Conservation (phyloP, 208 protist genomes). For the Leishmania amazonensis region DNA sequence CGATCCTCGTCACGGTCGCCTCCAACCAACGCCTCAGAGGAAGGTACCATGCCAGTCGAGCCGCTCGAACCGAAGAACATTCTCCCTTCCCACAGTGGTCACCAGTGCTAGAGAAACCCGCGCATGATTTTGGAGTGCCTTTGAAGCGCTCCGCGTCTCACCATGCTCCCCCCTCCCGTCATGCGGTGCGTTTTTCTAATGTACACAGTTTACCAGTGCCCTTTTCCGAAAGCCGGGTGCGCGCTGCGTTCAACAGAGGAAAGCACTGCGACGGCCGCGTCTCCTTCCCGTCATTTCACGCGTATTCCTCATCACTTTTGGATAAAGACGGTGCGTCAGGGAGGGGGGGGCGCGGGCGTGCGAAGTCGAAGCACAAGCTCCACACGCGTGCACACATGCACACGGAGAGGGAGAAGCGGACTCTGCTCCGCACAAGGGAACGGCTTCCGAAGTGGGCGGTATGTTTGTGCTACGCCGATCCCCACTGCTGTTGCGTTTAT, state of each 20-base stretch:
- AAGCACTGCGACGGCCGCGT: not conserved
- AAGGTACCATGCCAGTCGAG: not conserved
- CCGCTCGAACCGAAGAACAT: not conserved
- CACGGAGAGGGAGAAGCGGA: not conserved
- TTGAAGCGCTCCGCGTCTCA: not conserved
- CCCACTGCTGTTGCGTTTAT: not conserved
- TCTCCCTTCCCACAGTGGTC: no score
- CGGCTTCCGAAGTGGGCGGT: not conserved
- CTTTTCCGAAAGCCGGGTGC: no score
- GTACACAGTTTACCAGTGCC: no score
- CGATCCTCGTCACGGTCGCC: not conserved
- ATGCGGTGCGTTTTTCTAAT: not conserved
- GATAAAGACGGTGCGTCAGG: not conserved
- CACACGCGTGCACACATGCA: not conserved
- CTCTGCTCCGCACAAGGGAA: not conserved
- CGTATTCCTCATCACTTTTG: not conserved
- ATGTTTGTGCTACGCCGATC: not conserved
- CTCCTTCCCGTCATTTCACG: not conserved
- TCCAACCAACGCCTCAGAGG: not conserved
- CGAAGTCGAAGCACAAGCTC: not conserved
- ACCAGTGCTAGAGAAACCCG: not conserved
- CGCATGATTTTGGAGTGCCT: not conserved
- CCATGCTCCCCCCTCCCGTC: no score
- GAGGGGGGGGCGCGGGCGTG: not conserved
- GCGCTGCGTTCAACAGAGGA: no score